Conservation (phyloP, 495 filamentous ascomycete genomes). For the Neurospora cerealis region DNA sequence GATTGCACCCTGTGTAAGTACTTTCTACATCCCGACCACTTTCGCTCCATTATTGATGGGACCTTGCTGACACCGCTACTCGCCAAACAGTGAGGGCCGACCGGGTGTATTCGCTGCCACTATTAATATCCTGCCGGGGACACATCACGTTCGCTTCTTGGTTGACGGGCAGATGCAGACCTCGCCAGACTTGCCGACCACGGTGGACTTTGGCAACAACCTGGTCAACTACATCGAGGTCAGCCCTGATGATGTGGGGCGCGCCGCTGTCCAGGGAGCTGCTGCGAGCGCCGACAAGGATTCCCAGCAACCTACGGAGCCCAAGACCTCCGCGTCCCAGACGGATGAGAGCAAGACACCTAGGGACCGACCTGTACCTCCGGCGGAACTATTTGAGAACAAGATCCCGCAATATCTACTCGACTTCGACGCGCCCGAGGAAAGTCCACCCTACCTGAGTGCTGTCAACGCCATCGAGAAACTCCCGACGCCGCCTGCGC, state of each 20-base stretch:
- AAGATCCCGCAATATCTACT: constrained; percentile 75
- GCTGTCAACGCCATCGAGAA: constrained; percentile 60
- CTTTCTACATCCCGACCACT: not conserved
- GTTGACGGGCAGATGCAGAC: constrained; percentile 88
- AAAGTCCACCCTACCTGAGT: constrained; percentile 56
- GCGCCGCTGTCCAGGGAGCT: constrained; percentile 4
- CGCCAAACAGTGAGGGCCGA: constrained; percentile 34
- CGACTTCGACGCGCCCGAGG: constrained; percentile 77
- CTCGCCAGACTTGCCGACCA: constrained; percentile 77
- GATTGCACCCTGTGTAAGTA: constrained; percentile 72
- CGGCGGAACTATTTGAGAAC: constrained; percentile 41
- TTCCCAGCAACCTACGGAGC: constrained; percentile 9
- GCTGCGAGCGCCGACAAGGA: constrained; percentile 13
- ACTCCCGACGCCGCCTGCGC: constrained; percentile 69
- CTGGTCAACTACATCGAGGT: constrained; percentile 97
- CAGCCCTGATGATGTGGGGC: constrained; percentile 54
- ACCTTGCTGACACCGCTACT: constrained; percentile 8
- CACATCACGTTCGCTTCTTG: constrained; percentile 93
- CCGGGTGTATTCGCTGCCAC: constrained; percentile 58
- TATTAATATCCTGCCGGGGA: constrained; percentile 77
- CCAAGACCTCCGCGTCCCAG: constrained; percentile 9
- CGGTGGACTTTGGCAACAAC: constrained; percentile 93
- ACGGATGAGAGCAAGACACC: constrained; percentile 29
- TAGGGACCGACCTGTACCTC: constrained; percentile 31
- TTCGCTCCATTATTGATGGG: not conserved